Evolutionary conservation across 371 early-diverging fungal species (phyloP), one percentile per base, ranked within the genome.

Genomic region (Mucor circinelloides): DNA sequence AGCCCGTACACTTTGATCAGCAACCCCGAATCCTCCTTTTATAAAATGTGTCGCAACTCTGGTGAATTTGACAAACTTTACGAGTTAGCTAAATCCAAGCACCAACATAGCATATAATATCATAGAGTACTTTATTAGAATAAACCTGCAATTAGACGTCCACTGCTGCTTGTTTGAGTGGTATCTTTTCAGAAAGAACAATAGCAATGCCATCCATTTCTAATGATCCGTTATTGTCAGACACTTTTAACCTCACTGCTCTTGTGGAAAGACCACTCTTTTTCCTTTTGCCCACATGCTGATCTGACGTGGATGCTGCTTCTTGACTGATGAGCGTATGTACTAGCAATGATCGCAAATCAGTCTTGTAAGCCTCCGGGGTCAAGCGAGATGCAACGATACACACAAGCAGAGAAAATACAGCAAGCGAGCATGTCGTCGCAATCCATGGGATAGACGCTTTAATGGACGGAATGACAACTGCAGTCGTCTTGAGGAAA

Each of bases 11-110:
- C 67, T 6, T 74, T 93, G 66, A 74, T 92, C 54, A 67, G 73
- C 34, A 66, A 79, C 21, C 28, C 71, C 6, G 78, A 81, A 2
- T 77, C 86, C 10, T 21, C 80, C 3, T 91, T 93, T 77, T 71
- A 83, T 8, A 76, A 73, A 46, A 88, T 92, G 87, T 88, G 88
- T 59, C 85, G 85, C 48, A 87, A 90, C 27, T 88, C 88, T 17
- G 87, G 89, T 12, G 90, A 91, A 70, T 85, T 84, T 66, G 89
- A 82, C 19, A 76, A 75, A 10, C 71, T 91, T 25, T 55, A 81
- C 15, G 79, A 77, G 7, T 69, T 84, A 10, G 84, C 87, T 27
- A 81, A 76, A 60, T 27, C 36, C 8, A 76, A 70, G 25, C 68
- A 68, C 34, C 63, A 75, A 32, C 19, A 1, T 52, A 52, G 27